These are phyloP conservation scores for Rubroboletus pulcherrimus DNA, from an alignment of 768 basidiomycete species.

Conservation along the genomic window DNA sequence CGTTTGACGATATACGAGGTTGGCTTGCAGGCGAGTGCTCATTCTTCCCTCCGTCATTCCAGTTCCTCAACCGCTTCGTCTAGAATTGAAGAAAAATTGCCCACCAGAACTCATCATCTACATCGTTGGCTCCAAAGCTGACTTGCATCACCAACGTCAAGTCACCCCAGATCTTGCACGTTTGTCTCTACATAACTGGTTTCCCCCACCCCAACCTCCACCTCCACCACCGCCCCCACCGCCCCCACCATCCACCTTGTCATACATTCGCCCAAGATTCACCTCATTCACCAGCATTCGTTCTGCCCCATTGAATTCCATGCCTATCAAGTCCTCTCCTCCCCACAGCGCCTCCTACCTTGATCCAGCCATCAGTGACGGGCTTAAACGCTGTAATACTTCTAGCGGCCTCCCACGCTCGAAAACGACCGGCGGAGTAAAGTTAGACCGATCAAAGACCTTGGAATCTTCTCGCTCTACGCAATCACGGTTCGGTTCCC, in stretches of 20 bases:
- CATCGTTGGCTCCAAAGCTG: conserved; percentile 92
- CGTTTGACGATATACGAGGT: conserved; percentile 86
- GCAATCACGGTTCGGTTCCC: conserved; percentile 55
- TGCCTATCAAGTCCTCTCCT: conserved; percentile 43
- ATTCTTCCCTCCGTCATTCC: neutral
- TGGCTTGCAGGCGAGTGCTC: conserved; percentile 76
- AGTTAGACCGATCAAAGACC: conserved; percentile 29
- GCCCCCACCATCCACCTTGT: conserved; percentile 37
- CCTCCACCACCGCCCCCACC: conserved; percentile 63
- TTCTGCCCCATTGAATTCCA: conserved; percentile 53
- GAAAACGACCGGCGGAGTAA: conserved; percentile 42
- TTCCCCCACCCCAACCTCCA: conserved; percentile 71
- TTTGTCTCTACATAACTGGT: conserved; percentile 83
- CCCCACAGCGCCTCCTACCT: conserved; percentile 60
- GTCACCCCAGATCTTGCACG: conserved; percentile 81
- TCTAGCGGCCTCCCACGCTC: conserved; percentile 45
- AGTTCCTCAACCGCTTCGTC: conserved; percentile 9
- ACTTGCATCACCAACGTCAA: conserved; percentile 66
- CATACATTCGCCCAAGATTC: conserved; percentile 35
- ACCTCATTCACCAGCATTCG: conserved; percentile 48
- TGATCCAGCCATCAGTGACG: conserved; percentile 55
- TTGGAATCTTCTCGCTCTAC: conserved; percentile 41
- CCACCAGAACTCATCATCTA: conserved; percentile 87
- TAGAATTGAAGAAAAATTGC: conserved; percentile 89
- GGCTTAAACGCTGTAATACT: conserved; percentile 51